Conservation (phyloP, 495 filamentous ascomycete genomes). For the Saxispiralis lemnorum region DNA sequence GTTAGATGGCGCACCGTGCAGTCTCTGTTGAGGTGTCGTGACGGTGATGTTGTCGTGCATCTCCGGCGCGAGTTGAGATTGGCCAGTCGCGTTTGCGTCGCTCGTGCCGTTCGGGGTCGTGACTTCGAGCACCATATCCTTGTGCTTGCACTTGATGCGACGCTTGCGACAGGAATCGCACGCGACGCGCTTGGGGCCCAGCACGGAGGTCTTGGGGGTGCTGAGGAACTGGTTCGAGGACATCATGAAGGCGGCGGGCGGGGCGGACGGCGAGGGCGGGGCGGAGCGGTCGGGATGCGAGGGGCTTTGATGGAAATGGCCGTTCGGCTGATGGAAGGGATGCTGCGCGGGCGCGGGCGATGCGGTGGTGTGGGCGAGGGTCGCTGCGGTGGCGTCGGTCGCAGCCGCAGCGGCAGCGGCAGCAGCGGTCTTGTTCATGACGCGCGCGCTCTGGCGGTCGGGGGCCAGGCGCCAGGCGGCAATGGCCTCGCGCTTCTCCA, state of each 20-base stretch:
- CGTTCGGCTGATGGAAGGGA: constrained; percentile 1
- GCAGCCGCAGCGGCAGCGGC: constrained; percentile 3
- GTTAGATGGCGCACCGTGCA: background rate
- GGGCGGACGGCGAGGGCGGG: constrained; percentile 2
- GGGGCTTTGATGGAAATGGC: background rate
- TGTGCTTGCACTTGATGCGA: constrained; percentile 30
- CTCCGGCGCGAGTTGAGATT: constrained; percentile 5
- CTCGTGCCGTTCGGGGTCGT: background rate
- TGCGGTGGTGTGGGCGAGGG: background rate
- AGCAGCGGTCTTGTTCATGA: constrained; percentile 11
- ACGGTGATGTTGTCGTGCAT: constrained; percentile 15
- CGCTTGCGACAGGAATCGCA: constrained; percentile 29
- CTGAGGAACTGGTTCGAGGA: constrained; percentile 15
- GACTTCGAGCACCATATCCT: constrained; percentile 17
- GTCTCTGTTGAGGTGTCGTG: constrained; percentile 1
- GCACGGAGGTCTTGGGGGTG: constrained; percentile 29
- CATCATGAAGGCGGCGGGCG: constrained; percentile 7
- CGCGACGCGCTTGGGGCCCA: constrained; percentile 29
- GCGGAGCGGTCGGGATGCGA: background rate
- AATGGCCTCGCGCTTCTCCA: constrained; percentile 20
- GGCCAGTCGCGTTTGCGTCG: background rate
- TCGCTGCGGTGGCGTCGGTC: constrained; percentile 5
- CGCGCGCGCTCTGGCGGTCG: constrained; percentile 18
- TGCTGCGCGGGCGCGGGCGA: constrained; percentile 6
- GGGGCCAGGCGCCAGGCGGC: constrained; percentile 17